Conservation (phyloP, 768 basidiomycete genomes). For the Ramaria sp. region DNA sequence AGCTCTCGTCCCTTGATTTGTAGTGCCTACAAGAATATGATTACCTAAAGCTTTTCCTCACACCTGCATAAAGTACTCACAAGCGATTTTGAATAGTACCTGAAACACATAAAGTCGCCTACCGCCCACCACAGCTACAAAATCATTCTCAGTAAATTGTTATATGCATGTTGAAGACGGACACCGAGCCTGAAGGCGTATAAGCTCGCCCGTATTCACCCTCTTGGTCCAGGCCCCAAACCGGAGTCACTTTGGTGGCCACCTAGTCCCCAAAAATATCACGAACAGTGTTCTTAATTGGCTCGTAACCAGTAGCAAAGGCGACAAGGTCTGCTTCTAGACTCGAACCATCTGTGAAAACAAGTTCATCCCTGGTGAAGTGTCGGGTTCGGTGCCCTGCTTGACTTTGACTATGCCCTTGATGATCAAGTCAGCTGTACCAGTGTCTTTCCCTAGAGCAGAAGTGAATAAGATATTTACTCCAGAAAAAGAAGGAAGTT, state of each 20-base stretch:
- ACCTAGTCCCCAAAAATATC: conserved; percentile 26
- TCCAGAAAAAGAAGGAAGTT: not conserved
- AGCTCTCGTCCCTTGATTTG: too few species aligned
- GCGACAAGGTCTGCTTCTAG: conserved; percentile 11
- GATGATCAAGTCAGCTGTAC: conserved; percentile 11
- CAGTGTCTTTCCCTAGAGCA: conserved; percentile 8
- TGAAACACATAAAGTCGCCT: conserved; percentile 24
- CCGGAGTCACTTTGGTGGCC: conserved; percentile 19
- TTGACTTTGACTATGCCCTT: conserved; percentile 11
- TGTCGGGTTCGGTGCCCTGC: conserved; percentile 6
- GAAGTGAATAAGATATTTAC: not conserved
- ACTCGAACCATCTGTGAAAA: conserved; percentile 11
- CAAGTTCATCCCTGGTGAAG: not conserved
- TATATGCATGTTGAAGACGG: not conserved
- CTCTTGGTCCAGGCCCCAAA: conserved; percentile 33
- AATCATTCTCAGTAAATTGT: not conserved
- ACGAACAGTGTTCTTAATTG: conserved; percentile 21
- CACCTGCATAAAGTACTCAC: conserved; percentile 14
- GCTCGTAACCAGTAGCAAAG: conserved; percentile 22
- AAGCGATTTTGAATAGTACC: conserved; percentile 27
- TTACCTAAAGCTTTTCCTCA: too few species aligned
- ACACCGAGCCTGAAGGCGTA: conserved; percentile 30
- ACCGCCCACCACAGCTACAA: conserved; percentile 9
- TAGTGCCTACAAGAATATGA: too few species aligned
- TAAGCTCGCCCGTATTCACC: conserved; percentile 28